Evolutionary conservation across 495 filamentous ascomycete genomes (phyloP).

Genomic region (Penicillium maclennaniae): DNA sequence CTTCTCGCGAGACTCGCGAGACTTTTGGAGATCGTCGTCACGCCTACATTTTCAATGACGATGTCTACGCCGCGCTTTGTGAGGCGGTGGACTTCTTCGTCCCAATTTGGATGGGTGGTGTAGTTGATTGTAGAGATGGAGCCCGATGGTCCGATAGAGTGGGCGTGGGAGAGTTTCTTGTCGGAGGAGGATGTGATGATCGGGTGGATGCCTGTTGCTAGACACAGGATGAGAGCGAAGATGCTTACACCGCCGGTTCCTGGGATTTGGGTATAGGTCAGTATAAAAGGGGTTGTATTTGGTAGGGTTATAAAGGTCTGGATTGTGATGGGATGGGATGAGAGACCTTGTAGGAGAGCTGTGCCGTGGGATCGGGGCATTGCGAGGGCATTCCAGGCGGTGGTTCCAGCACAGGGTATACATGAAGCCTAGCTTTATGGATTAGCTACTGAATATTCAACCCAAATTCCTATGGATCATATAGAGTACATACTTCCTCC

Average conservation of each 20-base stretch:
- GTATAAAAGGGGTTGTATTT: no score
- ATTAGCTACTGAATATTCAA: neutral
- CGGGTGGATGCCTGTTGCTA: neutral
- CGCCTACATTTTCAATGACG: slow-evolving; percentile 1
- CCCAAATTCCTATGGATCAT: no score
- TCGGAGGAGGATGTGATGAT: slow-evolving; percentile 14
- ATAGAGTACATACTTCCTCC: neutral
- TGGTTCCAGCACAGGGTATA: neutral
- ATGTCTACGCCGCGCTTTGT: slow-evolving; percentile 10
- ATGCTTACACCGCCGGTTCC: slow-evolving; percentile 2
- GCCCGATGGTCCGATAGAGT: neutral
- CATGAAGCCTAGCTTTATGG: neutral
- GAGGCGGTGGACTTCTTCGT: neutral
- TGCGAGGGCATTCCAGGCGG: neutral
- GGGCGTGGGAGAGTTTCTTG: slow-evolving; percentile 1
- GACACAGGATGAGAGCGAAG: neutral
- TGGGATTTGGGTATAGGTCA: neutral
- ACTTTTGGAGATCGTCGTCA: neutral
- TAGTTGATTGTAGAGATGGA: slow-evolving; percentile 7
- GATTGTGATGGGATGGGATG: neutral
- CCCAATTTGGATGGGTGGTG: slow-evolving; percentile 3
- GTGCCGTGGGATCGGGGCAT: neutral
- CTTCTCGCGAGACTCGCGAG: neutral
- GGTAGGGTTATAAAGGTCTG: no score
- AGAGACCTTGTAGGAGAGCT: neutral